These are phyloP conservation scores for Chenopodium album DNA, from an alignment of 148 eudicot genomes.

Conservation along the genomic window DNA sequence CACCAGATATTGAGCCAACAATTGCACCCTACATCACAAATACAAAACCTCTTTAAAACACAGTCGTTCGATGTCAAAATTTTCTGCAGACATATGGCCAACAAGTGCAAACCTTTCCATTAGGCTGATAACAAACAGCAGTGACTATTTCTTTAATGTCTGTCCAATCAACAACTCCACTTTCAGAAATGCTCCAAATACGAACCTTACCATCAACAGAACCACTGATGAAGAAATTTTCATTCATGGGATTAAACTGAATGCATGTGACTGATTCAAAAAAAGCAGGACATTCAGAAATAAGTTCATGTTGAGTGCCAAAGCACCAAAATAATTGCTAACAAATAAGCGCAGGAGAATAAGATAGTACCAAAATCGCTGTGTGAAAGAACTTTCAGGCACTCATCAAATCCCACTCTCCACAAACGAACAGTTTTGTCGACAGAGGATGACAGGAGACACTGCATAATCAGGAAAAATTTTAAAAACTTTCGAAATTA, in stretches of 20 bases:
- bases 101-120: conserved; percentile 64
- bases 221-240: conserved; percentile 79
- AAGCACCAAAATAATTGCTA: neutral
- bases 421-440: conserved; percentile 88
- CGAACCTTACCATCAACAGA: conserved; percentile 95
- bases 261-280: conserved; percentile 73
- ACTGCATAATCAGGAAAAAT: conserved; percentile 39
- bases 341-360: neutral
- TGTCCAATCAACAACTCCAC: conserved; percentile 82
- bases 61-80: neutral
- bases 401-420: conserved; percentile 64
- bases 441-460: conserved; percentile 71
- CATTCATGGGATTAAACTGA: conserved; percentile 79
- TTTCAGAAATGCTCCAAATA: conserved; percentile 58
- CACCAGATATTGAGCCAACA: conserved; percentile 53
- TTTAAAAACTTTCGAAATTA: neutral
- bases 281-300: neutral
- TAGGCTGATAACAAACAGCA: conserved; percentile 78
- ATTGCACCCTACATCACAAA: conserved; percentile 57
- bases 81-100: neutral
- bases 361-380: conserved; percentile 60
- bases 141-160: conserved; percentile 77
- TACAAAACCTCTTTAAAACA: conserved; percentile 3
- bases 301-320: conserved; percentile 18
- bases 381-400: conserved; percentile 67